Percentiles rank a stretch among this genome's conserved stretches.
Evolutionary conservation across 805 yeast species (phyloP).

Genomic region (Blastobotrys mokoenaii): DNA sequence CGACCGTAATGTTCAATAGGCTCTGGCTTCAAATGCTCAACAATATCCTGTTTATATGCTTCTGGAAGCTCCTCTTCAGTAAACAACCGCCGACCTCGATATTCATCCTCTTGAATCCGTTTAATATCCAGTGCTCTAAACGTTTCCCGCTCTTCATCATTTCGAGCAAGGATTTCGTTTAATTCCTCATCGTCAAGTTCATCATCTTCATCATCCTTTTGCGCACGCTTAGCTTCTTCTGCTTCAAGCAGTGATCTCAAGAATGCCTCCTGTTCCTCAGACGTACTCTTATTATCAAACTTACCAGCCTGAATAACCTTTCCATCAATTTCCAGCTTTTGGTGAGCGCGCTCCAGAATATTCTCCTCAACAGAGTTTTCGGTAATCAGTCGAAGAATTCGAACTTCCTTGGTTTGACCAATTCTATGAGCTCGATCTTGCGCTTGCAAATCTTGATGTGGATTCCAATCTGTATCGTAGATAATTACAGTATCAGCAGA

Average conservation of each 20-base stretch:
- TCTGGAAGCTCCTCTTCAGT: constrained; percentile 69
- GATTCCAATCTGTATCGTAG: constrained; percentile 98
- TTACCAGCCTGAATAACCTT: constrained; percentile 98
- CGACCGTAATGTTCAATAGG: constrained; percentile 43
- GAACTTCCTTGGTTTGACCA: constrained; percentile 95
- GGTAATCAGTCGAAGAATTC: constrained; percentile 84
- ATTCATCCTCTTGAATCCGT: constrained; percentile 35
- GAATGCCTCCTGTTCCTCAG: constrained; percentile 95
- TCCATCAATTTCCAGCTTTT: constrained; percentile 91
- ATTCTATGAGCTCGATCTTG: constrained; percentile 98
- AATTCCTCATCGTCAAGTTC: constrained; percentile 77
- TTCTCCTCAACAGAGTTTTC: constrained; percentile 91
- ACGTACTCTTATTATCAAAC: constrained; percentile 90
- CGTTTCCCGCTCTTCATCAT: constrained; percentile 53
- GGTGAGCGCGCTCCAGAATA: constrained; percentile 85
- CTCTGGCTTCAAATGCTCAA: constrained; percentile 28
- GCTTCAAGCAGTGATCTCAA: constrained; percentile 78
- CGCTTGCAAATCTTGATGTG: constrained; percentile 98
- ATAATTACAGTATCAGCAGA: constrained; percentile 97
- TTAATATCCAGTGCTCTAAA: constrained; percentile 60
- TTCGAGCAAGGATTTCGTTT: constrained; percentile 79
- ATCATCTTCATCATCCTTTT: constrained; percentile 52
- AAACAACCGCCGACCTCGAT: constrained; percentile 46
- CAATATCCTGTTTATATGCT: constrained; percentile 53
- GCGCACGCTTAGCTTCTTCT: constrained; percentile 52